Evolutionary conservation across 768 basidiomycete genomes (phyloP), one percentile per base, ranked within the genome.

Genomic region (Leccinellum luteum): DNA sequence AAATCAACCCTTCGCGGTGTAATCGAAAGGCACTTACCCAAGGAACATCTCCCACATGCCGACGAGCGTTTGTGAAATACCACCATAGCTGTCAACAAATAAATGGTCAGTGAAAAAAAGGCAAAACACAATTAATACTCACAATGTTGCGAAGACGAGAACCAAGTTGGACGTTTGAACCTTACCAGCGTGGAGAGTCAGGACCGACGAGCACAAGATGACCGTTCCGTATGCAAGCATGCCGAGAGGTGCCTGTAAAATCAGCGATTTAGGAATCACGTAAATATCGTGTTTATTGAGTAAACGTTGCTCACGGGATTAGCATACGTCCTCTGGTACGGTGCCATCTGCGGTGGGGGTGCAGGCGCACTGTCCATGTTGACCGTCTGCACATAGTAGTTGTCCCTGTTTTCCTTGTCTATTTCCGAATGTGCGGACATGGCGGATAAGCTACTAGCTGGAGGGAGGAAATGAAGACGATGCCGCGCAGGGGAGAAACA

Each of bases 21-120:
- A 23, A 14, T 41, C 52, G 23, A 43, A 47, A 3, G 15, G 19
- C n/a, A 49, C 69, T 51, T 52, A 64, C 68, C 68, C 68, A 28
- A 71, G 67, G 60, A 64, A 69, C 60, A 69, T 67, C 28, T 71
- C 68, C 68, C 70, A 71, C 68, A 71, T 67, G 41, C 69, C 68
- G 8, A 69, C 68, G 9, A 69, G 55, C 4, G 68, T 67, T 50
- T 69, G 69, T 17, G 67, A 63, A 49, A 71, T 71, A 44, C 70
- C 68, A 9, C 69, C 69, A 31, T 71, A 69, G 57, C 70, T 69
- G n/a, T 32, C 48, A 55, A 31, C 9, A 34, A 19, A 34, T 62
- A 21, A 60, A 48, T 4, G 9, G 23, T 23, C 35, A 17, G 10
- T 32, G 10, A 43, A 43, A 19, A 48, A 25, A 7, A 21, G 25